phyloP scores from a whole-genome alignment of 2,329 filamentous ascomycete genomes.

The Coniella lustricola region DNA sequence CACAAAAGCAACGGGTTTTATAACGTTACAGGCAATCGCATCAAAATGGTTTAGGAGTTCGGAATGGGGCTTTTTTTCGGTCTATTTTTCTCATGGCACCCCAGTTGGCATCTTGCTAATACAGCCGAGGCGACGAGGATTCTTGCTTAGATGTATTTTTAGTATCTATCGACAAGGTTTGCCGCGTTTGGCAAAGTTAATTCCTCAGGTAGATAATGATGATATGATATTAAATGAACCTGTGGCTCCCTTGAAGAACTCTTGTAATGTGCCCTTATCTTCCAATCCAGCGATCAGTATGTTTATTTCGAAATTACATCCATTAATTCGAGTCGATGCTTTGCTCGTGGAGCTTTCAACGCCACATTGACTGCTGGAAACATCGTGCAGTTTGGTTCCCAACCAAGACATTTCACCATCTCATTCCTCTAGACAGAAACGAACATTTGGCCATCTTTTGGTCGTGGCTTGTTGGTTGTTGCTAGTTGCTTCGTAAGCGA shows the following conservation, averaged over 20 bases:
- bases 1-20: slow-evolving; percentile 10
- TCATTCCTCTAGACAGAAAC: no score
- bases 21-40: slow-evolving; percentile 22
- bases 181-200: slow-evolving; percentile 3
- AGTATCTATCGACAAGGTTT: slow-evolving; percentile 13
- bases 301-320: background rate
- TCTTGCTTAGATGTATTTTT: slow-evolving; percentile 14
- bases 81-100: slow-evolving; percentile 23
- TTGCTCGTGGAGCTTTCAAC: no score
- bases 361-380: no score
- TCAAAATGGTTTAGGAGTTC: slow-evolving; percentile 36
- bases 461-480: no score
- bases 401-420: no score
- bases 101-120: slow-evolving; percentile 17
- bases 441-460: no score
- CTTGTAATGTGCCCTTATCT: background rate
- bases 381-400: no score
- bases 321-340: no score
- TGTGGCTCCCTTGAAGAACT: background rate
- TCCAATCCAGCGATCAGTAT: no score
- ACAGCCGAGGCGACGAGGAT: slow-evolving; percentile 5
- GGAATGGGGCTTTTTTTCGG: slow-evolving; percentile 25
- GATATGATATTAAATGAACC: slow-evolving; percentile 10
- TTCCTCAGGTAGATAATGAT: slow-evolving; percentile 16
- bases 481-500: no score